Evolutionary conservation across 2,329 filamentous ascomycete species (phyloP), one percentile per base, ranked within the genome.

Genomic region (Periconia sp.): DNA sequence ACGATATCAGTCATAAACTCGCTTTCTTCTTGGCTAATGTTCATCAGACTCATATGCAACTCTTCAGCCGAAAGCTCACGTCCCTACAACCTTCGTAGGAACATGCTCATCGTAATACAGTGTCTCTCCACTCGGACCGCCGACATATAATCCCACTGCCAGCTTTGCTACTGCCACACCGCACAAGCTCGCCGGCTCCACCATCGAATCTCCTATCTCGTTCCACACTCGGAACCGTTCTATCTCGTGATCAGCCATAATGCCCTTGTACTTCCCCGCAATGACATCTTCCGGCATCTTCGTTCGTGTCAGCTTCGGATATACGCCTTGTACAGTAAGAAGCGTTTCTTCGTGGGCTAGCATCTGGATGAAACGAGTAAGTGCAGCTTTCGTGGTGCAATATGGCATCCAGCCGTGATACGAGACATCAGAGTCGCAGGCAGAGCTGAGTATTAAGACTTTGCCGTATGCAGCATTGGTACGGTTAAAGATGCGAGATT

Each of bases 191-290:
- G 59, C 46, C 16, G 57, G 57, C 46, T 63, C 59, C 9, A 61
- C 40, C 47, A 57, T 59, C 38, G 48, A 50, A 15, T 61, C 59
- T 1, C 59, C 57, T 37, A 56, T 50, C 28, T 52, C 45, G 30
- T 56, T 48, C 58, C 59, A 63, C 0, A 51, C 47, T 31, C 43
- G 44, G 23, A 63, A 61, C 21, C 51, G 36, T 38, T 63, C 59
- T n/a, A 61, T 48, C 36, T 63, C 57, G 30, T 63, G 56, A 17
- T 61, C 53, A 12, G 59, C 58, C 58, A 61, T 60, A 12, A 61
- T 36, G 1, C 49, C 50, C 15, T 45, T 52, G 36, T 59, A 61
- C 33, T 46, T 50, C 9, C 53, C 55, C 16, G 43, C 35, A 11
- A 61, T 46, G 2, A 61, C 25, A 16, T 55, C 58, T 26, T 56